These are phyloP conservation scores for Metschnikowia similis DNA, from an alignment of 805 yeast genomes.

Conservation along the genomic window DNA sequence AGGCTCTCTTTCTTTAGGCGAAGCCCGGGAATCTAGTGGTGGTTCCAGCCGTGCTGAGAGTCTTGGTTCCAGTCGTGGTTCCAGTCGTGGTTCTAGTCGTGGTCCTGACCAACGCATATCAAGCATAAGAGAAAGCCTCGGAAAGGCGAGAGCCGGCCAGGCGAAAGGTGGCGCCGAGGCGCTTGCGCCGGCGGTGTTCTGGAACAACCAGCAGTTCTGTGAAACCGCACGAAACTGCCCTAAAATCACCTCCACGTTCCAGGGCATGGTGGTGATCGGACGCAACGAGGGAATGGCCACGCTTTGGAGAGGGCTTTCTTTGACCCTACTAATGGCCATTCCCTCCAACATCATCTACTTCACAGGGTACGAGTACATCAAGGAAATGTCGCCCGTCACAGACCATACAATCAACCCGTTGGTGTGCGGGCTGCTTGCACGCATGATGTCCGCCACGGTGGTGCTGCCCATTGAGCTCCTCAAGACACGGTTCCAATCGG, in stretches of 20 bases:
- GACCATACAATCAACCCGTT: slow-evolving; percentile 65
- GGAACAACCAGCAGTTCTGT: slow-evolving; percentile 37
- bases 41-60: too few relatives aligned
- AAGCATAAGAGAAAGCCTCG: neutral
- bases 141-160: neutral
- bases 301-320: slow-evolving; percentile 83
- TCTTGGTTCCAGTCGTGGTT: too few relatives aligned
- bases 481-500: slow-evolving; percentile 87
- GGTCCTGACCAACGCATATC: too few relatives aligned
- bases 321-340: slow-evolving; percentile 81
- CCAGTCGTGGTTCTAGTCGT: too few relatives aligned
- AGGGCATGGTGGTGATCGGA: slow-evolving; percentile 65
- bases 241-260: slow-evolving; percentile 63
- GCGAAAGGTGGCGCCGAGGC: neutral
- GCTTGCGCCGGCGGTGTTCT: slow-evolving; percentile 20
- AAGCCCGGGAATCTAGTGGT: too few relatives aligned
- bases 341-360: slow-evolving; percentile 93
- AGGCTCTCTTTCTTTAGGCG: neutral
- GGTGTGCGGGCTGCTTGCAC: slow-evolving; percentile 79
- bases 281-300: slow-evolving; percentile 70
- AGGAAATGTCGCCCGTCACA: slow-evolving; percentile 58
- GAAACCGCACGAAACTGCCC: slow-evolving; percentile 37
- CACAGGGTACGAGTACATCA: slow-evolving; percentile 83
- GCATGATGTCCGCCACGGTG: slow-evolving; percentile 76
- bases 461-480: slow-evolving; percentile 85